Evolutionary conservation across 352 stramenopile genomes (phyloP), one percentile per base, ranked within the genome.

Genomic region (Albugo laibachii): DNA sequence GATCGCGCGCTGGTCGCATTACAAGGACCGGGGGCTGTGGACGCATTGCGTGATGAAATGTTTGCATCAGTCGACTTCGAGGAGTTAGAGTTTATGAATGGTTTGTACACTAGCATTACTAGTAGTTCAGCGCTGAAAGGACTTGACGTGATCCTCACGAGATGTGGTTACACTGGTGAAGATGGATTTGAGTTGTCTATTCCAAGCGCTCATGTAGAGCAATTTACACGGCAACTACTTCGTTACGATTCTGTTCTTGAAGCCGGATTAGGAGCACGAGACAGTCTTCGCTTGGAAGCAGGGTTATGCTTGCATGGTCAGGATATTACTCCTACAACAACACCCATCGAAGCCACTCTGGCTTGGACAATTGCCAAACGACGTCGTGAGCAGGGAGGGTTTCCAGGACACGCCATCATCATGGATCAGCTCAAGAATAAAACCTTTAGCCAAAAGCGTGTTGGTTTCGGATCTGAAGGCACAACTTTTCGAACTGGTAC

Each of bases 81-180:
- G 24, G 73, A 87, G 34, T 83, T 98, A 48, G 76, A 76, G 34
- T 99, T 99, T 65, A 98, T 98, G 95, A 95, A 83, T 27, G 88
- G 92, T 27, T 49, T 73, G 5, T 86, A 91, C 65, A 92, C 76
- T 20, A 31, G 24, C 3, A 31, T 31, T 8, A 31, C 24, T 31
- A 10, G 3, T 31, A 79, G 79, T 1, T 62, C 98, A 31, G 63
- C 59, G 31, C 52, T 55, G 13, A 56, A 59, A 27, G 68, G 65
- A n/a, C 48, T 89, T 36, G 76, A 95, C 36, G 81, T 85, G 18
- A 83, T 86, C 34, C 55, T 97, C 40, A 94, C 82, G 13, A 92
- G 95, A 54, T 99, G 95, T 63, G 95, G 95, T 11, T 99, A 99
- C 79, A 99, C 95, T 27, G 95, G 95, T 21, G 95, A 99, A 62